These are phyloP conservation scores for Penicillium arizonense DNA, from an alignment of 495 filamentous ascomycete genomes.

Conservation along the genomic window DNA sequence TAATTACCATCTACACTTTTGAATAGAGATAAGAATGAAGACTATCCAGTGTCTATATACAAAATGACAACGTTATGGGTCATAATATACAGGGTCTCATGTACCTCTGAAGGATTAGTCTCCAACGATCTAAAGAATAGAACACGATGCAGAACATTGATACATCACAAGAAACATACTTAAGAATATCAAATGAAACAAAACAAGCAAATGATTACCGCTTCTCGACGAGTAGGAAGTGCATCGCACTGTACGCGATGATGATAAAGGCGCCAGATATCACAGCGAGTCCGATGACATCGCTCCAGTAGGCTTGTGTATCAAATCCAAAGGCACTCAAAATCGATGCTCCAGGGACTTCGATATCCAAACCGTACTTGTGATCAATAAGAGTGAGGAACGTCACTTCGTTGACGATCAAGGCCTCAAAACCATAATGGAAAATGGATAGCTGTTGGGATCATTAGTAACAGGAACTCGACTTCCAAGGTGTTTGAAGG, in stretches of 20 bases:
- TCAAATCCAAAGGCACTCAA: slow-evolving; percentile 92
- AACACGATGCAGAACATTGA: background rate
- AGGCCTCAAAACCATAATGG: slow-evolving; percentile 94
- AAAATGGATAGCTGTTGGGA: slow-evolving; percentile 83
- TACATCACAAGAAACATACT: background rate
- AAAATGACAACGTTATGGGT: background rate
- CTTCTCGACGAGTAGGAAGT: slow-evolving; percentile 89
- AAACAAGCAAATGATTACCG: slow-evolving; percentile 46
- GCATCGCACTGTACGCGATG: slow-evolving; percentile 89
- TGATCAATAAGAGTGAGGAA: slow-evolving; percentile 86
- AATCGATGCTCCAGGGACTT: slow-evolving; percentile 92
- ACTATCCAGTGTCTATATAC: background rate
- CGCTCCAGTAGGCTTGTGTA: slow-evolving; percentile 76
- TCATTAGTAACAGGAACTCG: background rate
- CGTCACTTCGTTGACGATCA: slow-evolving; percentile 98
- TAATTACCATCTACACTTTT: no score
- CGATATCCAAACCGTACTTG: slow-evolving; percentile 93
- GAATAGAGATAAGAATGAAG: background rate
- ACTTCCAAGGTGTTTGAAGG: slow-evolving; percentile 1
- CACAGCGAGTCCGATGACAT: slow-evolving; percentile 76
- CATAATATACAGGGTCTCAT: background rate
- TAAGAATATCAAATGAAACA: background rate
- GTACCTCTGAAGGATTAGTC: background rate
- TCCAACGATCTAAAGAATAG: background rate
- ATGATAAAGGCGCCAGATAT: slow-evolving; percentile 84